A percentile compares a stretch with the other conserved stretches of the same genome.
phyloP scores from a whole-genome alignment of 2,329 filamentous ascomycete genomes.

The Trichoderma endophyticum region DNA sequence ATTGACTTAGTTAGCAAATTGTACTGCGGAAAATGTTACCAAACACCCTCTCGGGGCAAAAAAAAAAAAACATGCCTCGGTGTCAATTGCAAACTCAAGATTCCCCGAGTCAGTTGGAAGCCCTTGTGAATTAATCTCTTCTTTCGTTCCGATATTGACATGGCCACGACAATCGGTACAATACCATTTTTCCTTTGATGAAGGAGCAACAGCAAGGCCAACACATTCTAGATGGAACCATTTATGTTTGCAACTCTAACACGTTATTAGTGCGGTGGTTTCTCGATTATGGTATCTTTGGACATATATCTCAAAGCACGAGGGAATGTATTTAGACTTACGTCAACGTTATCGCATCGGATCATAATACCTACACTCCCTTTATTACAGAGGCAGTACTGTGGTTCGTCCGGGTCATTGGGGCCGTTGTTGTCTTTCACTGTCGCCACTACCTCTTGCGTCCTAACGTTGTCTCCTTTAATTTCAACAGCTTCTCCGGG shows the following conservation, averaged over 20 bases:
- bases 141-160: neutral
- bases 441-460: no score
- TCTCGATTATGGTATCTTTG: neutral
- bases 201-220: neutral
- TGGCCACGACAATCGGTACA: neutral
- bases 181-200: neutral
- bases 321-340: neutral
- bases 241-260: neutral
- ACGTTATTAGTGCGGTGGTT: rapidly evolving
- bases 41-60: no score
- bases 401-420: no score
- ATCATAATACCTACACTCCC: neutral
- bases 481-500: neutral
- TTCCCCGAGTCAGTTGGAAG: no score
- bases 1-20: no score
- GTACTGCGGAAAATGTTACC: no score
- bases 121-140: neutral
- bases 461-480: neutral
- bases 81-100: no score
- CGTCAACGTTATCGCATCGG: neutral
- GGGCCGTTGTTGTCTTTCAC: neutral
- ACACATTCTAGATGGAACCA: neutral
- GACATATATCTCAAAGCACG: neutral
- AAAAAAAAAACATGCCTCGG: no score
- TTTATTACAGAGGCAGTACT: neutral